Conservation (phyloP, 441 rosid genomes). For the Hypseocharis bilobata region DNA sequence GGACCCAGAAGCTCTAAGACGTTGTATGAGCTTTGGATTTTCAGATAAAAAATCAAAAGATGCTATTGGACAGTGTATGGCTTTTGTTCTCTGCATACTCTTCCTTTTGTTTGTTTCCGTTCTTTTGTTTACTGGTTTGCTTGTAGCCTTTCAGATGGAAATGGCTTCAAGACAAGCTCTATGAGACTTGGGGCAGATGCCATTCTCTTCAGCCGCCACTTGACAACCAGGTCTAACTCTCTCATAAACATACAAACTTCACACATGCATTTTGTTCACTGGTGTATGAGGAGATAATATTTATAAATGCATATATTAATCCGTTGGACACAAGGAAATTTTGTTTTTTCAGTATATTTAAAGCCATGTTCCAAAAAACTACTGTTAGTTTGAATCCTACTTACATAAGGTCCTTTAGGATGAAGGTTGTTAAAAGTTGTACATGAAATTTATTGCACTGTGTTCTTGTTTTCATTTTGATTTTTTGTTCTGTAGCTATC, state of each 20-base stretch:
- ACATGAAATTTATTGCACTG: background rate
- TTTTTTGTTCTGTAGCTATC: background rate
- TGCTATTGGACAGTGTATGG: conserved; percentile 23
- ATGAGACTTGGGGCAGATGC: conserved; percentile 26
- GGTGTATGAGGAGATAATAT: no score
- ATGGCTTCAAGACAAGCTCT: conserved; percentile 25
- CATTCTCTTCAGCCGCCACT: conserved; percentile 18
- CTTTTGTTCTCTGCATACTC: background rate
- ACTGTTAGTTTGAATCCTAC: background rate
- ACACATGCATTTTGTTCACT: background rate
- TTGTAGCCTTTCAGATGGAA: conserved; percentile 20
- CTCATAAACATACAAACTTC: background rate
- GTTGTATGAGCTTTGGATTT: conserved; percentile 24
- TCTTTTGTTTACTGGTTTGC: conserved; percentile 4
- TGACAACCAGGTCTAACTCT: conserved; percentile 6
- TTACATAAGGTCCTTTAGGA: no score
- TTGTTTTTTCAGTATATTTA: no score
- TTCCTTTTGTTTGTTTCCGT: background rate
- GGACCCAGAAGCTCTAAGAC: conserved; percentile 19
- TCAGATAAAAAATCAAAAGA: conserved; percentile 20
- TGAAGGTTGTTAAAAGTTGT: no score
- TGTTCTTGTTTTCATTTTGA: background rate
- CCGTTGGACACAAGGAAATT: background rate
- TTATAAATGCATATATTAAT: no score
- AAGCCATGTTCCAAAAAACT: background rate